Evolutionary conservation across 257 asterid genomes (phyloP).

Genomic region (Fraxinus excelsior): DNA sequence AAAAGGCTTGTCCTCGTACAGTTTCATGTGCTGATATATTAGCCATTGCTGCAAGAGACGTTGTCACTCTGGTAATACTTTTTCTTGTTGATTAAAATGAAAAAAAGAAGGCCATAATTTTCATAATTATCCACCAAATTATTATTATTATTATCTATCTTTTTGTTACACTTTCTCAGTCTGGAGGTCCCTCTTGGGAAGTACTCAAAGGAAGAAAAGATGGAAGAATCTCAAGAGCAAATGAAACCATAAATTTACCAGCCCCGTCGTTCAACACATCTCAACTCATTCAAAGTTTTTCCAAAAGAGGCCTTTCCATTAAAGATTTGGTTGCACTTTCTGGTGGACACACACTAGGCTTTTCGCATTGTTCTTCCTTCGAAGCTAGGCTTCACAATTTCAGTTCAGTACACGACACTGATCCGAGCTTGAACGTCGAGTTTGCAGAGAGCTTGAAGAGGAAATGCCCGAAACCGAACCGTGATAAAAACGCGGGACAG

Average conservation of each 20-base stretch:
- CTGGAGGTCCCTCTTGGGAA: constrained; percentile 70
- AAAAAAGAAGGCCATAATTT: neutral
- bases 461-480: constrained; percentile 50
- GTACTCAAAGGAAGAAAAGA: constrained; percentile 71
- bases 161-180: constrained; percentile 29
- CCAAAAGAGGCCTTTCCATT: constrained; percentile 51
- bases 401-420: constrained; percentile 54
- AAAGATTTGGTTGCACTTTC: constrained; percentile 73
- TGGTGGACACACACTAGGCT: constrained; percentile 75
- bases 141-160: neutral
- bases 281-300: constrained; percentile 57
- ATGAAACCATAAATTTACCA: constrained; percentile 68
- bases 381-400: constrained; percentile 63
- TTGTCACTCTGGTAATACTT: constrained; percentile 55
- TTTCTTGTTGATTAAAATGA: neutral
- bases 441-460: constrained; percentile 46
- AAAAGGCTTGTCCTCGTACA: constrained; percentile 59
- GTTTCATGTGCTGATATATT: constrained; percentile 82
- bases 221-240: constrained; percentile 61
- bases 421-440: constrained; percentile 52
- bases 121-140: neutral
- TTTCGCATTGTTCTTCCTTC: constrained; percentile 85
- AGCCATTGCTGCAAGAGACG: constrained; percentile 78
- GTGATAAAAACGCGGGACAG: constrained; percentile 54
- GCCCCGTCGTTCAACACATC: constrained; percentile 59